Evolutionary conservation across 1,139 yeast species (phyloP), one percentile per base, ranked within the genome.

Genomic region (Yamadazyma sp.): DNA sequence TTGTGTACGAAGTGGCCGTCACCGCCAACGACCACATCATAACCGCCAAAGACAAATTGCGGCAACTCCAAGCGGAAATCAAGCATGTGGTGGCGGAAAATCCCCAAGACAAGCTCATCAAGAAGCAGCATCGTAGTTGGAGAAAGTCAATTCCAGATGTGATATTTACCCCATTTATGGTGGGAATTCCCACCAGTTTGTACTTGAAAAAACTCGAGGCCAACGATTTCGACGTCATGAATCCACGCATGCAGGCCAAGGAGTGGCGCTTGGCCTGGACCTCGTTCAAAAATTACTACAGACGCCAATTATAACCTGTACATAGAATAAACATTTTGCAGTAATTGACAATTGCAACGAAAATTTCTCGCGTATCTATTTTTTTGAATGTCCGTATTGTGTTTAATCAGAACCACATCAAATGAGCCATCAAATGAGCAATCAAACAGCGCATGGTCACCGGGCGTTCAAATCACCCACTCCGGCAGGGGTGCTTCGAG

Each of bases 11-110:
- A 36, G 76, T 85, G 1, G 87, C 95, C 1, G 76, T 83, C 1
- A 64, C 76, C 1, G 94, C 95, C 2, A 86, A 87, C 60, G 96
- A 87, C 57, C 95, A 87, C 57, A 58, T 87, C 12, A 58, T 86
- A 6, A 68, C 89, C 0, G 90, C 95, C 1, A 63, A 84, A 38
- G 57, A 67, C 12, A 78, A 84, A 49, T 57, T 84, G 14, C 42
- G 51, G 1, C 56, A 64, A 33, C 56, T 74, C 13, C 64, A 62
- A 40, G 47, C 48, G 2, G 67, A 67, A 21, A 67, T 76, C 14
- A 30, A 46, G 6, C 50, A 55, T 2, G 45, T 67, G 2, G 58
- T 70, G 2, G 33, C 31, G 1, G 42, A 47, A 3, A 52, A 60
- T 12, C 48, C 61, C 1, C 33, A 53, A 1, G 70, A 69, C 39